Conservation (phyloP, 176 grass and related monocot genomes). For the Alopecurus myosuroides region DNA sequence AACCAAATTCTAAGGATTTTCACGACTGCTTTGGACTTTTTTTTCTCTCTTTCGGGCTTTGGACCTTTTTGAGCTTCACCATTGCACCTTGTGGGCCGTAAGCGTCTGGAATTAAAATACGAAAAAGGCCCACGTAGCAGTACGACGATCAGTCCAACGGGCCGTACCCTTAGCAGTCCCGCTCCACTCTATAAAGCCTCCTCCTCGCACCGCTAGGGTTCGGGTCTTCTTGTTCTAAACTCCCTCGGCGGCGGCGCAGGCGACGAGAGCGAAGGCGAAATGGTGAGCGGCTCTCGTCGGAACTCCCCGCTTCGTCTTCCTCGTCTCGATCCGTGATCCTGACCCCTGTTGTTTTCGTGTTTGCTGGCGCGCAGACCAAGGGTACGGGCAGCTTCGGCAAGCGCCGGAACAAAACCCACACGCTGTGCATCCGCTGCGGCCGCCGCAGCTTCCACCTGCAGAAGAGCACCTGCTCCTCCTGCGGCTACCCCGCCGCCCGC, state of each 20-base stretch:
- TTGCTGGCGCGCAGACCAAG: not conserved
- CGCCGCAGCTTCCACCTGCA: constrained; percentile 83
- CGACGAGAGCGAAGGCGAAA: not conserved
- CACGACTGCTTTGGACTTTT: too few species aligned
- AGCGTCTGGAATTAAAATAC: not conserved
- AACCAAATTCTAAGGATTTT: too few species aligned
- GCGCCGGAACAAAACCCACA: constrained; percentile 86
- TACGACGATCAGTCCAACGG: not conserved
- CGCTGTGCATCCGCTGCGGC: constrained; percentile 71
- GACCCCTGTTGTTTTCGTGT: not conserved
- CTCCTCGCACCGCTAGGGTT: not conserved
- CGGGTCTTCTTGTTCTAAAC: not conserved
- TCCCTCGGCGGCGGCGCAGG: constrained; percentile 7
- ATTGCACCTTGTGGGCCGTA: not conserved
- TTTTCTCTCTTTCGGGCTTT: too few species aligned
- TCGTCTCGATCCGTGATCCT: not conserved
- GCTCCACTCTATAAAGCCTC: not conserved
- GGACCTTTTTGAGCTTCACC: not conserved
- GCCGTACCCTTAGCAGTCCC: not conserved
- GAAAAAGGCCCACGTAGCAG: not conserved
- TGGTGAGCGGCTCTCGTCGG: not conserved
- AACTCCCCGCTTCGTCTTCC: not conserved
- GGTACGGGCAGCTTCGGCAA: not conserved
- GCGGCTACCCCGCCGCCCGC: constrained; percentile 68
- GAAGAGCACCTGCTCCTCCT: constrained; percentile 79